Conservation (phyloP, 2,329 filamentous ascomycete genomes). For the Gaeumannomyces tritici region DNA sequence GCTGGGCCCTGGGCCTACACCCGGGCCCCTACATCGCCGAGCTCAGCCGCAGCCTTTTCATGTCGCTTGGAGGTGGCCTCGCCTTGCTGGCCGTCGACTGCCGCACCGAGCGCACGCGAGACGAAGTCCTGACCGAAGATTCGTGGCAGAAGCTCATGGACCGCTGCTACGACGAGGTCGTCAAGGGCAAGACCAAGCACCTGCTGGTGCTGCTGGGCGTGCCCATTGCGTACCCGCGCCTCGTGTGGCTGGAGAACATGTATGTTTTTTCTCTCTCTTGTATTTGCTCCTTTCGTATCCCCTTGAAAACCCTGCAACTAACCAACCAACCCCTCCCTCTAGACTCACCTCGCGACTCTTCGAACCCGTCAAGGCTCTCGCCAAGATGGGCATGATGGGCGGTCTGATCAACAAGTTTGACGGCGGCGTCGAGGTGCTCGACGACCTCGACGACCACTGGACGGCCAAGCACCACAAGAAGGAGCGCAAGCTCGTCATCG, state of each 20-base stretch:
- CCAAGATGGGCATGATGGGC: constrained; percentile 71
- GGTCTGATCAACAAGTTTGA: constrained; percentile 82
- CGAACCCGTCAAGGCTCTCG: constrained; percentile 82
- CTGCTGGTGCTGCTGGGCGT: constrained; percentile 79
- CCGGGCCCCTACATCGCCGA: constrained; percentile 89
- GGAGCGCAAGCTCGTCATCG: constrained; percentile 77
- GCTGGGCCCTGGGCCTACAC: constrained; percentile 73
- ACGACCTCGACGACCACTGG: constrained; percentile 95
- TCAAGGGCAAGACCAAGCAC: constrained; percentile 79
- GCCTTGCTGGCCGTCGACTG: constrained; percentile 83
- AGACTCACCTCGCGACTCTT: constrained; percentile 76
- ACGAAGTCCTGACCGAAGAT: constrained; percentile 69
- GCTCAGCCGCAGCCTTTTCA: constrained; percentile 73
- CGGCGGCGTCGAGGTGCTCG: constrained; percentile 81
- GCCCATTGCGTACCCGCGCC: constrained; percentile 69
- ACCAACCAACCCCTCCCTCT: neutral
- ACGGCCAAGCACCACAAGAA: constrained; percentile 90
- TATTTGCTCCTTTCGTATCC: neutral
- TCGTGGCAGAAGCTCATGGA: constrained; percentile 85
- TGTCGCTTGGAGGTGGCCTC: constrained; percentile 70
- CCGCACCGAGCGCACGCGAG: constrained; percentile 77
- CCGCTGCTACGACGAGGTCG: constrained; percentile 71
- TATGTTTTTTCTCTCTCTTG: constrained; percentile 30
- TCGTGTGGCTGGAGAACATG: constrained; percentile 65
- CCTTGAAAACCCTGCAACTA: neutral